phyloP scores from a whole-genome alignment of 768 basidiomycete genomes.

The Kwoniella heveanensis region DNA sequence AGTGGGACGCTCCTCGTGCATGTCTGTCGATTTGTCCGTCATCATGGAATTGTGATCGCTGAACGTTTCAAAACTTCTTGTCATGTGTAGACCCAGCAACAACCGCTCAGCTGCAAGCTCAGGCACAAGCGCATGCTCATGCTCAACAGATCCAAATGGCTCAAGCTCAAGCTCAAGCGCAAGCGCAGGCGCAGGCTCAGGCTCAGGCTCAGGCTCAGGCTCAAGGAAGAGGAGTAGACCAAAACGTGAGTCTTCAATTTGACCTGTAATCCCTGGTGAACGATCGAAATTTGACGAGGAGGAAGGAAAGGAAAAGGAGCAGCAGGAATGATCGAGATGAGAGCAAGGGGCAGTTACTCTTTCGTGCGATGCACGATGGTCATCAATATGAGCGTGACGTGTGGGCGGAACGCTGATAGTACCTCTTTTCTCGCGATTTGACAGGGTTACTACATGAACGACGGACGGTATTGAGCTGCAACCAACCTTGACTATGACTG shows the following conservation, averaged over 20 bases:
- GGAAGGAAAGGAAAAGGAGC: too few relatives aligned
- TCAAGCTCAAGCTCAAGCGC: constrained; percentile 43
- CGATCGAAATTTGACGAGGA: too few relatives aligned
- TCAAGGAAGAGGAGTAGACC: constrained; percentile 27
- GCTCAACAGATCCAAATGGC: constrained; percentile 48
- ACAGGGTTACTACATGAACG: constrained; percentile 51
- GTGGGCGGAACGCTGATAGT: too few relatives aligned
- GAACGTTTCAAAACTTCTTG: not conserved
- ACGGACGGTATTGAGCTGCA: constrained; percentile 27
- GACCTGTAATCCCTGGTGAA: too few relatives aligned
- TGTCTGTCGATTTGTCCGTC: not conserved
- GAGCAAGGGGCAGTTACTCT: too few relatives aligned
- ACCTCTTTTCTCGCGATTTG: too few relatives aligned
- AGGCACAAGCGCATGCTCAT: constrained; percentile 35
- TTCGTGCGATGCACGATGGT: too few relatives aligned
- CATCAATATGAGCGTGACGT: not conserved
- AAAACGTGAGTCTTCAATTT: constrained; percentile 34
- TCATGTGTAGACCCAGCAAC: constrained; percentile 28
- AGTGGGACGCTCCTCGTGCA: constrained; percentile 9
- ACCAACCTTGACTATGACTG: too few relatives aligned
- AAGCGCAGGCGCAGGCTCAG: constrained; percentile 35
- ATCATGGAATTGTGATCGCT: not conserved
- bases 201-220: constrained; percentile 38
- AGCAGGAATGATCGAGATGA: too few relatives aligned
- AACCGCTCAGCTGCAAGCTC: constrained; percentile 39